Base-by-base conservation (phyloP, 2,329 filamentous ascomycete genomes). In the Aspergillus fumigatus region DNA sequence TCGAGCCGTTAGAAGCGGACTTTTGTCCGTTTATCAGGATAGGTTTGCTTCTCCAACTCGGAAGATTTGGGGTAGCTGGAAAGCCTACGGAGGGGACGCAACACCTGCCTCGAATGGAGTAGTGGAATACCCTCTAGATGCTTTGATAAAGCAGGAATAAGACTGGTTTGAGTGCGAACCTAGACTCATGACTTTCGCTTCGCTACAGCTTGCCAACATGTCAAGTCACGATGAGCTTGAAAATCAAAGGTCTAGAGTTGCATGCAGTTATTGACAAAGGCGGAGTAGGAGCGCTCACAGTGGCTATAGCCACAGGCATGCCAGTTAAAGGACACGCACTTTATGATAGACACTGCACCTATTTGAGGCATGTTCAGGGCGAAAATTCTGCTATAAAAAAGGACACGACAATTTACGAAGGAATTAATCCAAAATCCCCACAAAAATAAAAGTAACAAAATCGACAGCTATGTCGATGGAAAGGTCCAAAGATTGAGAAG, bases 401-500 rank as follows among this genome's bases (percentile, higher is more conserved):
- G 1, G 14, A 41, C 4, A 38, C 3, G 9, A 17, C 19, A 21
- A 48, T 5, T 3, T 6, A n/a, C n/a, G 45, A 43, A 51, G 45
- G 48, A 25, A 56, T n/a, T 9, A 32, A 17, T 14, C 40, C 48
- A 21, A 21, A 1, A 59, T 8, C 29, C 14, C 1, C 1, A 5
- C 50, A 64, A 67, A 66, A 69, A 69, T 62, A 61, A 59, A 51
- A 64, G 66, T 68, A 72, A 66, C 65, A 66, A 61, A 68, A 73
- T 75, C 75, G 73, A 79, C 74, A 68, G 67, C 72, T 75, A 55
- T 75, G 77, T 77, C 75, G 73, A 71, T 68, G 60, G 64, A 63
- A 60, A 52, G 57, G 76, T 82, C 80, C 81, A 84, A 84, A 84
- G 80, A 83, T 82, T 83, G 66, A 68, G 67, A 69, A 84, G 76